Base-by-base conservation (phyloP, 768 basidiomycete genomes). In the Trametes cubensis region DNA sequence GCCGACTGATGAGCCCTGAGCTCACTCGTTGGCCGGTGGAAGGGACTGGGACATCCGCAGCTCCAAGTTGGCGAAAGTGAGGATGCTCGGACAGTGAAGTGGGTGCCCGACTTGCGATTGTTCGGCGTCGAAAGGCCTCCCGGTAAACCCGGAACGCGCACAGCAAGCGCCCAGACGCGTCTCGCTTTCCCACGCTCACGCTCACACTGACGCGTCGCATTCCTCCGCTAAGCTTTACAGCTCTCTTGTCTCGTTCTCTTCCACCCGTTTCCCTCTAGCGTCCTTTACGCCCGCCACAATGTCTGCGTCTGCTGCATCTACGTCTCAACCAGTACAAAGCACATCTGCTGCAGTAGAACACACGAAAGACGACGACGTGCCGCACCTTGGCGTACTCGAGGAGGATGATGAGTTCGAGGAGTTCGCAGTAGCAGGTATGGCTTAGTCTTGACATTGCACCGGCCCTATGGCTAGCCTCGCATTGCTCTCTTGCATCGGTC, bases 401-500 rank as follows among this genome's bases (percentile, higher is more conserved):
- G 95, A 98, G 73, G 95, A 98, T 73, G 95, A 98, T 73, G 95
- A 98, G 78, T 98, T 98, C 69, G 95, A 96, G 71, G 94, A 95
- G 70, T 96, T 96, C 74, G 78, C 85, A 17, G 89, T 85, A 49
- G 89, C 91, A 79, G 94, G 95, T 92, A 60, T 57, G 79, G 10
- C 73, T 25, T 23, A 40, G 39, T 15, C 21, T 25, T 20, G 44
- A 34, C 34, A 34, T 11, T 34, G 10, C 6, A 34, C 11, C 11
- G 34, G 11, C 10, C 34, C 6, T 10, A 34, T 34, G 34, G 34
- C 10, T 11, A 34, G 10, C 34, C 34, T 34, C 34, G 34, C 10
- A 34, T 34, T 6, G 34, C 10, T 10, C 34, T 11, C 5, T 34
- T 34, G 34, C 34, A 34, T 6, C 10, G 34, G 2, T 34, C 5